Evolutionary conservation across 2,329 filamentous ascomycete genomes (phyloP).

Genomic region (Epichloe brachyelytri): DNA sequence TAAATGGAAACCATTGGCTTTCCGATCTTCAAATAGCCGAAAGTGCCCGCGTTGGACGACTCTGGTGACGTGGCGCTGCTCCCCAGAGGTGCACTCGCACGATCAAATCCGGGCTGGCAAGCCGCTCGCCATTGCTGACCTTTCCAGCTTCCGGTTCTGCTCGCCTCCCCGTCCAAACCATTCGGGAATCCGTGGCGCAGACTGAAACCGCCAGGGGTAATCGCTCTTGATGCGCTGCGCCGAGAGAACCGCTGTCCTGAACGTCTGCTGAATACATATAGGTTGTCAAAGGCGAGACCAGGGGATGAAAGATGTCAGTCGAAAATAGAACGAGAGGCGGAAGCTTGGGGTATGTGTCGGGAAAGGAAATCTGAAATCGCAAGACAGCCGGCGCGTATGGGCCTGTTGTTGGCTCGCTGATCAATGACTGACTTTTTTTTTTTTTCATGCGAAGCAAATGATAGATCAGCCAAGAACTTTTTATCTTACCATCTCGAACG

Average conservation of each 20-base stretch:
- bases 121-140: constrained; percentile 29
- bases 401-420: constrained; percentile 36
- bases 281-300: constrained; percentile 86
- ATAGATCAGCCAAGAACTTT: not conserved
- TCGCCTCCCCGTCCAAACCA: constrained; percentile 62
- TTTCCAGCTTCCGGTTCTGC: constrained; percentile 26
- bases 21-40: constrained; percentile 28
- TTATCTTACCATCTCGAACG: constrained; percentile 63
- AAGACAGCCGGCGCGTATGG: constrained; percentile 81
- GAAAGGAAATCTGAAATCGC: constrained; percentile 82
- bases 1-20: constrained; percentile 41
- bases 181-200: constrained; percentile 74
- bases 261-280: constrained; percentile 82
- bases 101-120: constrained; percentile 14
- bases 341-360: constrained; percentile 61
- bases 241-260: constrained; percentile 63
- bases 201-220: constrained; percentile 85
- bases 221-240: constrained; percentile 69
- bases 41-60: constrained; percentile 15
- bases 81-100: constrained; percentile 5
- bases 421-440: not conserved
- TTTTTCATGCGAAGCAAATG: not conserved
- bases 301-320: constrained; percentile 88
- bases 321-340: constrained; percentile 80
- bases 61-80: constrained; percentile 18